phyloP scores from a whole-genome alignment of 1,284 basidiomycete species.

The Ceratobasidium sp. region DNA sequence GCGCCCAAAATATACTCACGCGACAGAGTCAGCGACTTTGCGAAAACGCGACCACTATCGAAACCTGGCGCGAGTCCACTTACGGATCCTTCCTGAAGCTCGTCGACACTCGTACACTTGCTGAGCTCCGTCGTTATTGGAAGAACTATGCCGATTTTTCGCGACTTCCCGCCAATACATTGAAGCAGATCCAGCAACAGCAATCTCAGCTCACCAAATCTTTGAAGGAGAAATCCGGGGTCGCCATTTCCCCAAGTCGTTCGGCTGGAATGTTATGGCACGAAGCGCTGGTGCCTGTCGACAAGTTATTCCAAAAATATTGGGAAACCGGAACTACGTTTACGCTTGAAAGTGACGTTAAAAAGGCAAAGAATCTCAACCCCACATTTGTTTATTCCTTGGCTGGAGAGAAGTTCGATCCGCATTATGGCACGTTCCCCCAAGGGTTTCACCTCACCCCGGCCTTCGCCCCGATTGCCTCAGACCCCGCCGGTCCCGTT shows the following conservation, averaged over 20 bases:
- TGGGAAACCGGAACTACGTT: constrained; percentile 64
- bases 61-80: constrained; percentile 62
- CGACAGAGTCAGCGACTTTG: constrained; percentile 61
- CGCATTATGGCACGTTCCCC: constrained; percentile 60
- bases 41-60: constrained; percentile 57
- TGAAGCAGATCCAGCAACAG: constrained; percentile 19
- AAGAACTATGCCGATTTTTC: constrained; percentile 56
- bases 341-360: constrained; percentile 51
- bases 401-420: constrained; percentile 60
- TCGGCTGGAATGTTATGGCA: constrained; percentile 60
- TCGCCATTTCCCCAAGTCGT: constrained; percentile 51
- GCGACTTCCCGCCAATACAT: constrained; percentile 47
- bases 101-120: constrained; percentile 60
- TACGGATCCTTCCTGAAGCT: constrained; percentile 62
- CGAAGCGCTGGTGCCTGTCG: constrained; percentile 49
- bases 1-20: background rate
- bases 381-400: constrained; percentile 65
- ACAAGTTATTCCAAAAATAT: constrained; percentile 56
- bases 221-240: background rate
- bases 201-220: background rate
- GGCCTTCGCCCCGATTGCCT: background rate
- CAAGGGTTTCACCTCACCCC: constrained; percentile 16
- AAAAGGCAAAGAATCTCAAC: constrained; percentile 59
- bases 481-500: constrained; percentile 42
- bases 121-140: constrained; percentile 63